phyloP scores from a whole-genome alignment of 192 early-diverging fungal species.

The Podila horticola region DNA sequence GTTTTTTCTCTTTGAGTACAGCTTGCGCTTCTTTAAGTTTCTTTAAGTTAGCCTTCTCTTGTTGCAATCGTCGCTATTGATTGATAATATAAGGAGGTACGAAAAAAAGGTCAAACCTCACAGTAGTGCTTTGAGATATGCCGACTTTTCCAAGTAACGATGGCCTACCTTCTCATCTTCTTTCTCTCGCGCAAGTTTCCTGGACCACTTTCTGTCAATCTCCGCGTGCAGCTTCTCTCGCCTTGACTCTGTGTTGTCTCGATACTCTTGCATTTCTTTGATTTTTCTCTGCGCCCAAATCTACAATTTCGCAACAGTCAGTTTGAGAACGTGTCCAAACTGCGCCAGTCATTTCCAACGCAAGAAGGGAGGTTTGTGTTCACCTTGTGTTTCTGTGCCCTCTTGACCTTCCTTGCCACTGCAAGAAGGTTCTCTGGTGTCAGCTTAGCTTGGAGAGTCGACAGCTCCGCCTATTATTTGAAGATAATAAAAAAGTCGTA shows the following conservation, averaged over 20 bases:
- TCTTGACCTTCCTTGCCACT: not conserved
- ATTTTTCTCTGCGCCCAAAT: not conserved
- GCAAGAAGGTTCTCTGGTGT: not conserved
- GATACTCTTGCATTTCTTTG: constrained; percentile 3
- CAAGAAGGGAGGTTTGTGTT: not conserved
- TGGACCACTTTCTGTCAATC: not conserved
- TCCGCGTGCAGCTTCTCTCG: not conserved
- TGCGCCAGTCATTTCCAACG: not conserved
- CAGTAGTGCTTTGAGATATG: not conserved
- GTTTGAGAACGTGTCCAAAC: not conserved
- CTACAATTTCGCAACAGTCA: not conserved
- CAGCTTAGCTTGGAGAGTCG: not conserved
- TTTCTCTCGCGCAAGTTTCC: not conserved
- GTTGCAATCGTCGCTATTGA: not conserved
- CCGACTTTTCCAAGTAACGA: not conserved
- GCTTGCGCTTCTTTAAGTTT: not conserved
- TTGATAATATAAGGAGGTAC: not conserved
- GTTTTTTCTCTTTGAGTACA: not conserved
- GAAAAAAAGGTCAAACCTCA: not conserved
- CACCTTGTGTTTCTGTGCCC: constrained; percentile 1
- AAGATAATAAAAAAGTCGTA: not conserved
- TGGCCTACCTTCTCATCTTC: not conserved
- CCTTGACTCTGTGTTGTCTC: not conserved
- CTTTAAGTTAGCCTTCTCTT: not conserved
- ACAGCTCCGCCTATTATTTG: not conserved